phyloP scores from a whole-genome alignment of 805 yeast species.

The Lachancea dasiensis region DNA sequence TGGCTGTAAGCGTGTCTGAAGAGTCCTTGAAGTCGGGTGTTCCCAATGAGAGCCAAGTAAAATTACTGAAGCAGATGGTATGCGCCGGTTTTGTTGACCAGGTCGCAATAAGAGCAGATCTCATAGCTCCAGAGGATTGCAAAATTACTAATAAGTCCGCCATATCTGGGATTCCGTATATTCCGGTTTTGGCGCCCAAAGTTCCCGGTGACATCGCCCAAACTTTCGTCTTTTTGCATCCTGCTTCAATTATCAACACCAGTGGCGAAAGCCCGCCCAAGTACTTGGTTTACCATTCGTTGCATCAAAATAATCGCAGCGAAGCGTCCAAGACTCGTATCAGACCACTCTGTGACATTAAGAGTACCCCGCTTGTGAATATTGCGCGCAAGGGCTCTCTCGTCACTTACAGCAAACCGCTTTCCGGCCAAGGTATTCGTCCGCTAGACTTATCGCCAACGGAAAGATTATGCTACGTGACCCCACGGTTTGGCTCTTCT shows the following conservation, averaged over 20 bases:
- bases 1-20: slow-evolving; percentile 43
- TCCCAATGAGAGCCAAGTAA: slow-evolving; percentile 64
- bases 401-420: slow-evolving; percentile 81
- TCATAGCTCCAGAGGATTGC: slow-evolving; percentile 54
- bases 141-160: slow-evolving; percentile 51
- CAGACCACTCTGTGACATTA: slow-evolving; percentile 69
- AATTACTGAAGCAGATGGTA: slow-evolving; percentile 82
- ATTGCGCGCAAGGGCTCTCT: slow-evolving; percentile 68
- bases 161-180: slow-evolving; percentile 58
- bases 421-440: slow-evolving; percentile 78
- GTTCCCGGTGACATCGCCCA: slow-evolving; percentile 39
- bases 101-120: slow-evolving; percentile 78
- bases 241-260: slow-evolving; percentile 56
- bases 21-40: slow-evolving; percentile 50
- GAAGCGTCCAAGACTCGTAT: slow-evolving; percentile 51
- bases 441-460: slow-evolving; percentile 61
- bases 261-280: slow-evolving; percentile 70
- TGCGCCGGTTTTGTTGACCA: slow-evolving; percentile 92
- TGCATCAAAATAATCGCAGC: slow-evolving; percentile 50
- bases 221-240: slow-evolving; percentile 68
- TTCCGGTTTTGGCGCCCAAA: slow-evolving; percentile 43
- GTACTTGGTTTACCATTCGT: slow-evolving; percentile 64
- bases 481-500: slow-evolving; percentile 83
- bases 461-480: slow-evolving; percentile 81
- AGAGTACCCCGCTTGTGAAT: slow-evolving; percentile 69